Evolutionary conservation across 768 basidiomycete species (phyloP), one percentile per base, ranked within the genome.

Genomic region (Tulasnella sp.): DNA sequence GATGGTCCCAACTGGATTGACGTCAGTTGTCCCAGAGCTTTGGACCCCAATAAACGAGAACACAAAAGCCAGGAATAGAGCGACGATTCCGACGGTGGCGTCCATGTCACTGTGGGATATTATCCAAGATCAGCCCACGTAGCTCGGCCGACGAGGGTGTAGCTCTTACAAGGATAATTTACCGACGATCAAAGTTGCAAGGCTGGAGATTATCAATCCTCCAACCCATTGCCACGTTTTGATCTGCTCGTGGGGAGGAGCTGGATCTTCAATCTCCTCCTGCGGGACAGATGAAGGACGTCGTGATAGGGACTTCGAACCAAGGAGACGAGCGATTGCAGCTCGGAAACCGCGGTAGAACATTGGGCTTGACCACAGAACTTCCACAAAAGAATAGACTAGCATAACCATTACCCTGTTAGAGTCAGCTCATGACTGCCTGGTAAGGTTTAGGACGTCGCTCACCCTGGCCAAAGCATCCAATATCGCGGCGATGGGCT

Each of bases 31-130:
- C 46, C 80, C 79, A n/a, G 80, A 74, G 37, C 74, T 73, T 18
- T 81, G 80, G 70, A 81, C 80, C 7, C 81, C 81, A 61, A 81
- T 75, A 46, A 81, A 81, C 5, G 77, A 78, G 72, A 81, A 80
- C 26, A 81, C 57, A 51, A 80, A 79, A 37, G 78, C 80, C 16
- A 81, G 55, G 55, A 81, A 39, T n/a, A 81, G 35, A 55, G 80
- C 79, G 44, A 81, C 72, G 71, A 81, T 61, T 55, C 81, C 80
- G 26, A 78, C 79, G 40, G 51, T 40, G 46, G 51, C 5, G 26
- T 79, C 78, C 72, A 81, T 72, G 77, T 55, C 77, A 29, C 75
- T 76, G 16, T 39, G 40, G 40, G 11, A n/a, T 20, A 18, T 5
- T 5, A 51, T 20, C n/a, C 32, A 51, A 46, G 26, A n/a, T 46